Base-by-base conservation (phyloP, 2,329 filamentous ascomycete species). In the Berkeleyomyces basicola region DNA sequence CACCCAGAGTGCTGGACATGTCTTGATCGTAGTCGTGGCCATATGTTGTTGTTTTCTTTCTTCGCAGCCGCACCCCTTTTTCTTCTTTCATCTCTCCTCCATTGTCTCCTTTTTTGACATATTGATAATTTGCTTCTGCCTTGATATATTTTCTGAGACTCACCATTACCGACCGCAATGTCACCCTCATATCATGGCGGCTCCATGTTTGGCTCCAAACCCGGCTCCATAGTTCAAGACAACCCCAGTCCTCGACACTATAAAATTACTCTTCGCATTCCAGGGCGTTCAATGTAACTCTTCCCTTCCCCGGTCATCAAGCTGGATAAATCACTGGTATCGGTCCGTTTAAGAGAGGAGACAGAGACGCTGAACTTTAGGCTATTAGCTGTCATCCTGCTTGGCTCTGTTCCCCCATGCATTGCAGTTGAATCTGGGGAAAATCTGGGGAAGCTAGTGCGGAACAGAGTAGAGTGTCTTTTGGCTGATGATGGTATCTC, bases 241-340 rank as follows among this genome's bases (percentile, higher is more conserved):
- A n/a, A n/a, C 31, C 23, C 51, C 16, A 31, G 31, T 44, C 61
- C 33, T 39, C 61, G 55, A 55, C 43, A 33, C 37, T 42, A 51
- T 55, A 63, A 59, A 37, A 59, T 51, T 51, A 42, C 55, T 4
- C 58, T 33, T 33, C 57, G 53, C 61, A 59, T 59, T 37, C 53
- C 55, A 53, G 61, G 61, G 43, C 55, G 33, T 42, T 40, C 39
- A 58, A 63, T 63, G 61, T 63, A 63, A 63, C 61, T 4, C 61
- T 58, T 43, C 55, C 40, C 37, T 23, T 42, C 55, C 55, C 16
- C 37, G 7, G 7, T 14, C 37, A 14, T 33, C 6, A 11, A 31
- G 40, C 49, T 61, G 47, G 39, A 61, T 39, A 61, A 61, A 33
- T 51, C 16, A 31, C 23, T 23, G 33, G 58, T 59, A 59, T 59